Evolutionary conservation across 441 rosid genomes (phyloP), one percentile per base, ranked within the genome.

Genomic region (Theobroma grandiflorum): DNA sequence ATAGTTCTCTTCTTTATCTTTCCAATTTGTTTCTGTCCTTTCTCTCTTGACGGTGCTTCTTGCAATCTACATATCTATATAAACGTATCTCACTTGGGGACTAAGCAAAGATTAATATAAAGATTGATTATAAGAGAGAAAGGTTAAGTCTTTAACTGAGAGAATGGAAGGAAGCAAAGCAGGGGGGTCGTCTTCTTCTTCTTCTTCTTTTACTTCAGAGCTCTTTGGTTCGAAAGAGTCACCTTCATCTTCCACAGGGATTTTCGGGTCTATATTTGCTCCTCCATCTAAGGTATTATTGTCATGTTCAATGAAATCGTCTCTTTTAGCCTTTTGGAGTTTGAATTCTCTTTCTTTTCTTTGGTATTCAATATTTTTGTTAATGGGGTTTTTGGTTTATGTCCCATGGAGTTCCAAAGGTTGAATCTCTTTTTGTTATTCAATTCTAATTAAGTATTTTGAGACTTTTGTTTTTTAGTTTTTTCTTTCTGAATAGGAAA

Each of bases 101-200:
- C 74, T 43, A 14, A 20, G 14, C 31, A 68, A 72, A 79, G 75
- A 67, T 83, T 77, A 37, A 47, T 70, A 59, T 11, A 37, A 16
- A 8, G 52, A 77, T 22, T 79, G 53, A 20, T n/a, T n/a, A n/a
- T 20, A 37, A 16, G 37, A 72, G 45, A 63, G 42, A 50, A 53
- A 61, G 74, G 83, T 64, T 80, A 18, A 43, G 26, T 20, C 16
- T 22, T 63, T 76, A 58, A 42, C 65, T 73, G 79, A 45, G 64
- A 62, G 43, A 78, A 94, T 96, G 98, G 98, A 94, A 81, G 92
- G 88, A 82, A 85, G 78, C 66, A 90, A 94, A 84, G 89, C 85
- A 77, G 82, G 20, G 8, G 87, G 79, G 43, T 82, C 86, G 0
- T 37, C 89, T 4, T 85, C 94, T 11, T 79, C 89, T 4, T 85